Percentiles rank a stretch among this genome's conserved stretches.
These are phyloP conservation scores for Neurospora tetrasperma DNA, from an alignment of 495 filamentous ascomycete species.

Conservation along the genomic window DNA sequence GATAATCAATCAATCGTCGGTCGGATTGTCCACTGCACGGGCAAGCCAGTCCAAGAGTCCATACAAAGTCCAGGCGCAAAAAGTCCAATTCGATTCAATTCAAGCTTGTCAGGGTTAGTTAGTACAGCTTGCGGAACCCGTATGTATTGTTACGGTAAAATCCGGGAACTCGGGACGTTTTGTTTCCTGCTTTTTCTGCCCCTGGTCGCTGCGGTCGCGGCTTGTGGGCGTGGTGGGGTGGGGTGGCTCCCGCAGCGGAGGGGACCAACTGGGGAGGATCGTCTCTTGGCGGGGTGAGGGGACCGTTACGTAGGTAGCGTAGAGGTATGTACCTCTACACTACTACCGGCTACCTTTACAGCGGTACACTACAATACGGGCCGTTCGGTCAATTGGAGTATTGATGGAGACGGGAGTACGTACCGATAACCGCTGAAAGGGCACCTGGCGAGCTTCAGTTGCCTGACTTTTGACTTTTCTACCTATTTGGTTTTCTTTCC, in stretches of 20 bases:
- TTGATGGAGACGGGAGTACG: not conserved
- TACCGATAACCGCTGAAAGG: not conserved
- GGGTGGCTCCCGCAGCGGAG: not conserved
- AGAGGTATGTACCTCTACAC: too few species aligned
- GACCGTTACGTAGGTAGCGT: not conserved
- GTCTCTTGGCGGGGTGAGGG: not conserved
- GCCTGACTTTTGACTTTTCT: not conserved
- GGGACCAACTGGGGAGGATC: not conserved
- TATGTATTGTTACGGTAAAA: not conserved
- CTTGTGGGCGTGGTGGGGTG: not conserved
- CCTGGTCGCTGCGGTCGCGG: not conserved
- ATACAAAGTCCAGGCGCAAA: not conserved
- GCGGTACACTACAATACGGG: not conserved
- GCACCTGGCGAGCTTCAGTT: not conserved
- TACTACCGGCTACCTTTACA: not conserved
- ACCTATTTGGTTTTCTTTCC: not conserved
- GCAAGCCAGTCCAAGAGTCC: not conserved
- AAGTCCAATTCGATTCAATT: slow-evolving; percentile 1
- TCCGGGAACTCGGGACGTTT: not conserved
- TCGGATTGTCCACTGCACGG: not conserved
- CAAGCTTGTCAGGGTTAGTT: not conserved
- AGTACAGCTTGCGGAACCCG: not conserved
- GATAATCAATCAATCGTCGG: not conserved
- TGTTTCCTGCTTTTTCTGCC: not conserved
- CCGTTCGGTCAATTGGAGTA: not conserved